A percentile compares a stretch with the other conserved stretches of the same genome.
phyloP scores from a whole-genome alignment of 495 filamentous ascomycete species.

The Gamarada debralockiae region DNA sequence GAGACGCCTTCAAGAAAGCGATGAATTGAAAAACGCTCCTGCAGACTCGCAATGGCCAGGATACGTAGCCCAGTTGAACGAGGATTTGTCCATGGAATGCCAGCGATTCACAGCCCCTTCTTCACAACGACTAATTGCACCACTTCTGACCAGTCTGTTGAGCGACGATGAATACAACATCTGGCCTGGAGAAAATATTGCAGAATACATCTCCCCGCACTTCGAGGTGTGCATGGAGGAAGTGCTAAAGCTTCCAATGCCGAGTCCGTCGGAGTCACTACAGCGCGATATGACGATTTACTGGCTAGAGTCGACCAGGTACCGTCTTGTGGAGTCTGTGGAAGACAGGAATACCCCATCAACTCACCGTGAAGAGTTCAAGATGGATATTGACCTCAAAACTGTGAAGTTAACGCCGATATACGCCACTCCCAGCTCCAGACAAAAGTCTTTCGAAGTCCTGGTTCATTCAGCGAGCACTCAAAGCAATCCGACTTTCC shows the following conservation, averaged over 20 bases:
- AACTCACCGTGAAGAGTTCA: constrained; percentile 8
- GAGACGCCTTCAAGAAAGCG: neutral
- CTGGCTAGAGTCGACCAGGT: constrained; percentile 4
- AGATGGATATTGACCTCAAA: constrained; percentile 14
- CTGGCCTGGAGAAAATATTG: constrained; percentile 14
- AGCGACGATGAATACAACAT: constrained; percentile 6
- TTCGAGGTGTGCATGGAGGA: constrained; percentile 7
- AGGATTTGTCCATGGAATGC: constrained; percentile 10
- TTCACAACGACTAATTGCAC: constrained; percentile 4
- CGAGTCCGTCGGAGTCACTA: constrained; percentile 2
- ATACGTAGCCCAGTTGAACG: constrained; percentile 20
- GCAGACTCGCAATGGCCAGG: constrained; percentile 21
- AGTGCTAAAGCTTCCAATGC: constrained; percentile 11
- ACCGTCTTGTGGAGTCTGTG: constrained; percentile 6
- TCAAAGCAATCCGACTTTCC: constrained; percentile 6
- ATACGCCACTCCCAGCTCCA: constrained; percentile 12
- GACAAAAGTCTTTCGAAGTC: constrained; percentile 10
- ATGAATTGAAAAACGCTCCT: neutral
- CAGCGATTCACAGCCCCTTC: constrained; percentile 10
- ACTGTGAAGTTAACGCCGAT: constrained; percentile 8
- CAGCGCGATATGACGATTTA: constrained; percentile 2
- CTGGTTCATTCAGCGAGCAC: neutral
- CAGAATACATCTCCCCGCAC: constrained; percentile 10
- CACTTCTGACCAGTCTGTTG: constrained; percentile 2
- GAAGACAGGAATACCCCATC: constrained; percentile 3